Conservation (phyloP, 2,329 filamentous ascomycete genomes). For the Diplodia sapinea region DNA sequence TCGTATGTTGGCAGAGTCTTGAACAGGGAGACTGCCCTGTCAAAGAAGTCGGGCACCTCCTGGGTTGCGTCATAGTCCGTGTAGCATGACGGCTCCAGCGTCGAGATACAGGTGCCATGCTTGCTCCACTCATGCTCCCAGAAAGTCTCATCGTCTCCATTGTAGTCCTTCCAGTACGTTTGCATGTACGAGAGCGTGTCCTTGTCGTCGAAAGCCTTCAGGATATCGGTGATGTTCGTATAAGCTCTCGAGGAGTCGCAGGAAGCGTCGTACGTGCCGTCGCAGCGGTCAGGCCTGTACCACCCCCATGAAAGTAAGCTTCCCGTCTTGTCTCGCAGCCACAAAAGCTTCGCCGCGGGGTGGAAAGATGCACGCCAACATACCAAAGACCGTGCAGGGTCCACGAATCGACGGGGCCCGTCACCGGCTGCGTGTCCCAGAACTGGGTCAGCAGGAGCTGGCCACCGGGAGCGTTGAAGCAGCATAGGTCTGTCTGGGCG, state of each 20-base stretch:
- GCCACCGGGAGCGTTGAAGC: slow-evolving; percentile 75
- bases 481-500: slow-evolving; percentile 69
- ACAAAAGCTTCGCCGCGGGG: background rate
- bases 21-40: slow-evolving; percentile 69
- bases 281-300: slow-evolving; percentile 62
- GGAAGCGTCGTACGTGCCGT: slow-evolving; percentile 70
- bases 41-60: slow-evolving; percentile 73
- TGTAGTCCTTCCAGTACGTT: slow-evolving; percentile 73
- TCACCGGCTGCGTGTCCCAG: slow-evolving; percentile 71
- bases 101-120: slow-evolving; percentile 76
- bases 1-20: slow-evolving; percentile 69
- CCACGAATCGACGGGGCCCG: slow-evolving; percentile 61
- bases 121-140: slow-evolving; percentile 77
- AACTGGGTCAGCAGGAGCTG: slow-evolving; percentile 77
- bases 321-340: background rate
- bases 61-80: slow-evolving; percentile 61
- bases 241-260: slow-evolving; percentile 69
- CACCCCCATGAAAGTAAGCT: slow-evolving; percentile 8
- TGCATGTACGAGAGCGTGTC: slow-evolving; percentile 70
- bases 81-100: slow-evolving; percentile 70
- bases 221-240: slow-evolving; percentile 68
- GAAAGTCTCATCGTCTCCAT: slow-evolving; percentile 66
- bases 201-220: slow-evolving; percentile 60
- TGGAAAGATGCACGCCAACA: slow-evolving; percentile 29
- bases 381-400: slow-evolving; percentile 74